Evolutionary conservation across 2,329 filamentous ascomycete species (phyloP), one percentile per base, ranked within the genome.

Genomic region (Diaporthe longicolla): DNA sequence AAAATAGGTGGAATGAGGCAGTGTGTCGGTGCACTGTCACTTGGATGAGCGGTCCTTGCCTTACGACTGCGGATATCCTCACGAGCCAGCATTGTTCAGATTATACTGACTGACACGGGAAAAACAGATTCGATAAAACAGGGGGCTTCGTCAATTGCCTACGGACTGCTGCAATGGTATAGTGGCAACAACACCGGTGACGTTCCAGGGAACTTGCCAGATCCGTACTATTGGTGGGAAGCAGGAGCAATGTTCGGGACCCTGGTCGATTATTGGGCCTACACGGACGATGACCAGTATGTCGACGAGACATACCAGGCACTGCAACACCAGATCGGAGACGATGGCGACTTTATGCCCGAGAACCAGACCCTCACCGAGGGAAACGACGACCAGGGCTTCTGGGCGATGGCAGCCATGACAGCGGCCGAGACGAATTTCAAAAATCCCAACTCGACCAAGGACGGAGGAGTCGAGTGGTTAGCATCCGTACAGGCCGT

Each of bases 381-480:
- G 66, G 90, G 90, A 71, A 93, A 93, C 80, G 92, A 94, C 76
- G 92, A 94, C 32, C 92, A 94, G 82, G 89, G 88, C 40, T 93
- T 93, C 81, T 94, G 92, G 92, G 92, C 87, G 32, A 88, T 93
- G 80, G 88, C 91, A 7, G 90, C 91, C 52, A 91, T 94, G 88
- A 85, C 89, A 13, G 92, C 92, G 1, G 91, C 91, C 66, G 92
- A 94, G 79, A 85, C 87, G 71, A 88, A 89, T 70, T 93, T 92
- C 76, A 89, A 90, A 19, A 86, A 93, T 76, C 90, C 90, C 0
- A 85, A 87, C 0, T 78, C 82, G 0, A 74, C 74, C 17, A 78
- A 89, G 76, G 87, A 90, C 0, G 73, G 74, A 15, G 63, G 72
- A 29, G 55, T 71, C 6, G 85, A 90, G 76, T 93, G 91, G 88